Conservation (phyloP, 2,329 filamentous ascomycete species). For the Exophiala sideris region DNA sequence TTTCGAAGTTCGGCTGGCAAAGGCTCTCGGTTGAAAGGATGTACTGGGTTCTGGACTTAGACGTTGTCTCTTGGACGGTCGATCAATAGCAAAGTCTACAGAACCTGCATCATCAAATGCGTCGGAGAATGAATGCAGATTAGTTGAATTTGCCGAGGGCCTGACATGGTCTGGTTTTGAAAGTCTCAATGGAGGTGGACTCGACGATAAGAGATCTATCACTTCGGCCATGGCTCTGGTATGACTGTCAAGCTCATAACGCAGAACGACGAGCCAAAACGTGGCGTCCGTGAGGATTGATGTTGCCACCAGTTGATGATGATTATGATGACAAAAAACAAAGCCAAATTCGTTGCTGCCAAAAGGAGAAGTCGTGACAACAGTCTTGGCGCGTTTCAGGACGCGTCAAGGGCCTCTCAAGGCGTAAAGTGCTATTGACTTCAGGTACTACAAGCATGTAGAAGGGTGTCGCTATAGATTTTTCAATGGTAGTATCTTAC, state of each 20-base stretch:
- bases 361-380: neutral
- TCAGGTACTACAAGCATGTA: neutral
- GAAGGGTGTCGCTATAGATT: neutral
- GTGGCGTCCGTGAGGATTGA: neutral
- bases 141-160: neutral
- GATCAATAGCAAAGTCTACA: slow-evolving; percentile 16
- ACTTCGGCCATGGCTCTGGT: slow-evolving; percentile 11
- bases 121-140: slow-evolving; percentile 31
- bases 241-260: too few relatives aligned
- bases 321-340: neutral
- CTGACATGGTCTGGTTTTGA: neutral
- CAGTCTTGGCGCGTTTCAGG: neutral
- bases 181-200: slow-evolving; percentile 7
- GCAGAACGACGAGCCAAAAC: too few relatives aligned
- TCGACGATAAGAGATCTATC: slow-evolving; percentile 20
- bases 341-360: neutral
- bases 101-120: slow-evolving; percentile 26
- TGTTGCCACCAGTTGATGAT: neutral
- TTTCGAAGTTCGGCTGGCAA: neutral
- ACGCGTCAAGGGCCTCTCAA: too few relatives aligned
- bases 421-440: too few relatives aligned
- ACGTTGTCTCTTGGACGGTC: slow-evolving; percentile 33
- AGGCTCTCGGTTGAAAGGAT: neutral
- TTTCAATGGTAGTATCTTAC: neutral
- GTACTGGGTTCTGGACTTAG: slow-evolving; percentile 21